A percentile compares a stretch with the other conserved stretches of the same genome.
These are phyloP conservation scores for Beauveria medogensis DNA, from an alignment of 2,329 filamentous ascomycete species.

Conservation along the genomic window DNA sequence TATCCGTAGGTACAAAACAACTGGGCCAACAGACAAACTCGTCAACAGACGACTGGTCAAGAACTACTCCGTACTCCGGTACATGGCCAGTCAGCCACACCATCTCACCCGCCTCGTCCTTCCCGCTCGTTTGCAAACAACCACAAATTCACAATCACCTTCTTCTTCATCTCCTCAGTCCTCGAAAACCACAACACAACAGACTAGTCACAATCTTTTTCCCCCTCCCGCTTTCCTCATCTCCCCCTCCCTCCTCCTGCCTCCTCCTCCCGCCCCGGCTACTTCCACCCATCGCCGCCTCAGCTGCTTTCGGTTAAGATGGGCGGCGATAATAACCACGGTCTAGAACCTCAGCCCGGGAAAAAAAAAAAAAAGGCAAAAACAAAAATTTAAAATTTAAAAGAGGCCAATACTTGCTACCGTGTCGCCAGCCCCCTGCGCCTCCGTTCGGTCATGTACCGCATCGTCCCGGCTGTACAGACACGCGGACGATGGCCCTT, in stretches of 20 bases:
- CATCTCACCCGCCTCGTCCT: background rate
- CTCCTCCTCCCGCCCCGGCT: background rate
- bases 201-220: too few species aligned
- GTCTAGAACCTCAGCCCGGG: conserved; percentile 12
- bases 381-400: background rate
- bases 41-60: background rate
- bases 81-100: background rate
- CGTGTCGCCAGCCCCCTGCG: conserved; percentile 1
- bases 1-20: too few species aligned
- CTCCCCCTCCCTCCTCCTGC: background rate
- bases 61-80: too few species aligned
- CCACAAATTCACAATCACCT: background rate
- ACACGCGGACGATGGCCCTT: background rate
- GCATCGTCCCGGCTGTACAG: conserved; percentile 3
- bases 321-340: conserved; percentile 7
- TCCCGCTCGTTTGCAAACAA: background rate
- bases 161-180: background rate
- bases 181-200: background rate
- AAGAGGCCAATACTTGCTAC: background rate
- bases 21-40: too few species aligned
- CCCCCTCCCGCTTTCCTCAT: too few species aligned
- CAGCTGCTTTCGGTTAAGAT: conserved; percentile 9
- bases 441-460: conserved; percentile 9
- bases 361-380: background rate
- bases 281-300: background rate